phyloP scores from a whole-genome alignment of 2,329 filamentous ascomycete species.

The Lizonia empirigonia region DNA sequence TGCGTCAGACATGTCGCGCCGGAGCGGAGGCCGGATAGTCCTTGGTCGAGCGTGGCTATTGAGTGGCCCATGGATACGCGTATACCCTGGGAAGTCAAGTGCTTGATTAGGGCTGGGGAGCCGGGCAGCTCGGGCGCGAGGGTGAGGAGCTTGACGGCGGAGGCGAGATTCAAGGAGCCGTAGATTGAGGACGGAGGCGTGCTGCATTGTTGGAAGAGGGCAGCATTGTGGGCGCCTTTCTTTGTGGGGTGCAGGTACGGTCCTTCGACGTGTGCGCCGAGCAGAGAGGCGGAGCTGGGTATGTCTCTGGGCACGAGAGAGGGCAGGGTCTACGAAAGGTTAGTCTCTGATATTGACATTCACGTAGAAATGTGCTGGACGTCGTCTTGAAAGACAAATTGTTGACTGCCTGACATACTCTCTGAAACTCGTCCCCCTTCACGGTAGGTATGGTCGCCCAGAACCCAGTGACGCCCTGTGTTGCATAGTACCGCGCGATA shows the following conservation, averaged over 20 bases:
- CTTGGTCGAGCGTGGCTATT: conserved; percentile 55
- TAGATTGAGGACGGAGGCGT: conserved; percentile 51
- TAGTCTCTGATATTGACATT: conserved; percentile 4
- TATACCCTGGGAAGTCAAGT: conserved; percentile 50
- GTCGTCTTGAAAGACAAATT: background rate
- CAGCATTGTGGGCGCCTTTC: conserved; percentile 59
- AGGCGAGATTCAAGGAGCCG: conserved; percentile 50
- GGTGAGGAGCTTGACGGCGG: conserved; percentile 57
- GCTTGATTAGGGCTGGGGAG: conserved; percentile 50
- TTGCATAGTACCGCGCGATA: conserved; percentile 56
- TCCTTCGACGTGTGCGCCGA: conserved; percentile 63
- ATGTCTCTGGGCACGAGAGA: conserved; percentile 53
- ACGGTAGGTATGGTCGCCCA: conserved; percentile 62
- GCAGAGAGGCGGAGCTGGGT: conserved; percentile 53
- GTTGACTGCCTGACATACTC: conserved; percentile 35
- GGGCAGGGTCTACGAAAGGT: conserved; percentile 53
- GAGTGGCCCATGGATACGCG: conserved; percentile 59
- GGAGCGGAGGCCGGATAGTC: conserved; percentile 52
- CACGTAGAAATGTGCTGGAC: background rate
- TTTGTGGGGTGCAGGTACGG: conserved; percentile 60
- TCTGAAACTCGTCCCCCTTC: conserved; percentile 52
- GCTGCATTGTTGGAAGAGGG: conserved; percentile 51
- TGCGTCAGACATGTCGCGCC: conserved; percentile 61
- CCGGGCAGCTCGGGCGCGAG: conserved; percentile 59
- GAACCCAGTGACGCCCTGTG: conserved; percentile 60